Conservation (phyloP, 192 early-diverging fungal species). For the Dimargaris cristalligena region DNA sequence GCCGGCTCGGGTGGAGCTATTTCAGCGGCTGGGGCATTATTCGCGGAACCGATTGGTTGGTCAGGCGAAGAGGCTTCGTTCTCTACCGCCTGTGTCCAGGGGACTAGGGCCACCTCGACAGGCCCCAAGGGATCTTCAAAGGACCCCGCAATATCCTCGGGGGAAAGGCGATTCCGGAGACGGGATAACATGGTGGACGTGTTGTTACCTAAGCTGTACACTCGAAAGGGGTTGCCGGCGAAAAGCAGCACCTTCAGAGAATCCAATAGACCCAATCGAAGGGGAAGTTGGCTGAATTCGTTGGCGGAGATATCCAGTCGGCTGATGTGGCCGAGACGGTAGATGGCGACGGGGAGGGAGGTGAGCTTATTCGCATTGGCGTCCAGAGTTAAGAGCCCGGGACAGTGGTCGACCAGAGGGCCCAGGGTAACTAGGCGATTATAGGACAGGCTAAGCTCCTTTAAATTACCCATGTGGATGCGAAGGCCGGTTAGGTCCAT, state of each 20-base stretch:
- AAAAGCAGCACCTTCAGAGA: neutral
- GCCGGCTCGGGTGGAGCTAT: no score
- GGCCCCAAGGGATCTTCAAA: neutral
- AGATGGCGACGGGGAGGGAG: neutral
- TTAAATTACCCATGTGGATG: neutral
- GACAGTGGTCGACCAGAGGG: neutral
- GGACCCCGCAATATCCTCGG: neutral
- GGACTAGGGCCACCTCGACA: neutral
- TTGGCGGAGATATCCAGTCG: conserved; percentile 5
- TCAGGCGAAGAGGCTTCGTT: neutral
- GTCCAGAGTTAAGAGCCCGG: conserved; percentile 3
- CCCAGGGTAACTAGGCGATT: neutral
- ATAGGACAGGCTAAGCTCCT: neutral
- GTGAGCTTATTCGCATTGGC: neutral
- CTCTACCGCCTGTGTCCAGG: neutral
- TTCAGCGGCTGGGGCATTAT: no score
- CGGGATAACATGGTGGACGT: neutral
- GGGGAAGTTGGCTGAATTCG: neutral
- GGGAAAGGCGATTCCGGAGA: conserved; percentile 1
- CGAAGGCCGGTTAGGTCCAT: neutral
- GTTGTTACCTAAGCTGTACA: neutral
- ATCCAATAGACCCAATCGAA: conserved; percentile 3
- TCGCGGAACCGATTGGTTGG: neutral
- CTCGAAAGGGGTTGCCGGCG: conserved; percentile 4
- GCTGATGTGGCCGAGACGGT: neutral